Percentiles rank a stretch among this genome's conserved stretches.
phyloP scores from a whole-genome alignment of 148 eudicot genomes.

The Vaccinium vitisidaea region DNA sequence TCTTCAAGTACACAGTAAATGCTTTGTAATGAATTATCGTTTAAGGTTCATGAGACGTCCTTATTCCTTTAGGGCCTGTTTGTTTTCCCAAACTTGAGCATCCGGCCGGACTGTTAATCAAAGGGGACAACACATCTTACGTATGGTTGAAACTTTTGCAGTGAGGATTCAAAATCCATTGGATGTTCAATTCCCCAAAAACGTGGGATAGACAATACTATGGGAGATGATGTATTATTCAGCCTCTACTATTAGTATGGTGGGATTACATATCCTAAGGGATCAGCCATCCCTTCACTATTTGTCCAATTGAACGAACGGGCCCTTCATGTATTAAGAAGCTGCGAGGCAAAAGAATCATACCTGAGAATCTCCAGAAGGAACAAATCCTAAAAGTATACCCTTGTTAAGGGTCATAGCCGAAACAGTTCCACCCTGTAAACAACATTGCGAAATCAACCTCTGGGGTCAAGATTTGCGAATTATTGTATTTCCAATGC shows the following conservation, averaged over 20 bases:
- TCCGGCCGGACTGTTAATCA: background rate
- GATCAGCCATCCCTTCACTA: background rate
- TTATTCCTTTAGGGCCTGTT: background rate
- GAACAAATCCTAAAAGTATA: slow-evolving; percentile 89
- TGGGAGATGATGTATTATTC: background rate
- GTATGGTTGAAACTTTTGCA: background rate
- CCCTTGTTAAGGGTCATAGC: slow-evolving; percentile 94
- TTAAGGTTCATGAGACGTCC: background rate
- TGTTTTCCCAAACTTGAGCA: background rate
- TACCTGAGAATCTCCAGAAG: slow-evolving; percentile 83
- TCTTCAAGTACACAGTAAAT: background rate
- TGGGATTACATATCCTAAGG: background rate
- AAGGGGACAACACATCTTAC: background rate
- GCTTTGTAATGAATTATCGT: background rate
- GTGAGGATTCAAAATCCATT: background rate
- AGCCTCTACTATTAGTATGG: background rate
- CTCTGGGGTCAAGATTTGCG: background rate
- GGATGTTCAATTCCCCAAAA: background rate
- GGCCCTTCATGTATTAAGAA: background rate
- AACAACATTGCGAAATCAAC: background rate
- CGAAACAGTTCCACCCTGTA: slow-evolving; percentile 91
- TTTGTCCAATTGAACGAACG: background rate
- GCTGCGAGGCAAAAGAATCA: background rate
- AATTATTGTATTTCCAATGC: background rate
- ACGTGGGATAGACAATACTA: background rate